These are phyloP conservation scores for Phytophthora ohioensis DNA, from an alignment of 352 stramenopile genomes.

Conservation along the genomic window DNA sequence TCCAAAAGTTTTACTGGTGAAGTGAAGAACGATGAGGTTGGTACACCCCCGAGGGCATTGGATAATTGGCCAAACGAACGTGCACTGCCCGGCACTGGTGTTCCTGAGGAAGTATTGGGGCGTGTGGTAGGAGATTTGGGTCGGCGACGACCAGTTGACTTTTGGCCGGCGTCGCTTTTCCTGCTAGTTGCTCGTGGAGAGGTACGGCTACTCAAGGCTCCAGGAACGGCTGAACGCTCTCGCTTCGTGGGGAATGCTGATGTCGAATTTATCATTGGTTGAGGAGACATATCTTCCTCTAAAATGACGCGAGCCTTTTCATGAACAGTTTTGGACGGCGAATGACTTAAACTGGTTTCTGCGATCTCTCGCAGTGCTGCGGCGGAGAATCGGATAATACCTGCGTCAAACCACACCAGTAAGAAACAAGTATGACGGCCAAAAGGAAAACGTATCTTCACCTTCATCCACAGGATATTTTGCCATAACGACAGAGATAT, in stretches of 20 bases:
- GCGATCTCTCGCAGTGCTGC: conserved; percentile 66
- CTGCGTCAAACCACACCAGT: conserved; percentile 18
- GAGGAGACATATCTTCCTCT: conserved; percentile 50
- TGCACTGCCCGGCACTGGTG: conserved; percentile 17
- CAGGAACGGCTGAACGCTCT: conserved; percentile 12
- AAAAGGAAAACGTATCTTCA: conserved; percentile 15
- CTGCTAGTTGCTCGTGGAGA: conserved; percentile 23
- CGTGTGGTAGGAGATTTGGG: conserved; percentile 49
- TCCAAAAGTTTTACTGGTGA: conserved; percentile 41
- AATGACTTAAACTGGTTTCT: conserved; percentile 62
- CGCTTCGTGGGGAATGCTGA: conserved; percentile 13
- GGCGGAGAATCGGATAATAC: conserved; percentile 75
- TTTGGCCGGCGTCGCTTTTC: conserved; percentile 20
- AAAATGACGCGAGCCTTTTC: conserved; percentile 76
- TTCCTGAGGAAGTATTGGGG: conserved; percentile 29
- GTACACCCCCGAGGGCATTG: conserved; percentile 29
- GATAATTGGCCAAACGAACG: conserved; percentile 49
- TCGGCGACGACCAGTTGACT: conserved; percentile 29
- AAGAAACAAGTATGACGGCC: not conserved
- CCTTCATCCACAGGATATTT: conserved; percentile 79
- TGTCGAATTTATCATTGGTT: not conserved
- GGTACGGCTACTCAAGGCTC: conserved; percentile 13
- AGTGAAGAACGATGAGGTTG: conserved; percentile 42
- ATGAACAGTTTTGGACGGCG: conserved; percentile 65
- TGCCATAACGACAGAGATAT: conserved; percentile 76